A percentile compares a stretch with the other conserved stretches of the same genome.
Conservation (phyloP, 208 protist species). For the Crithidia bombi region DNA sequence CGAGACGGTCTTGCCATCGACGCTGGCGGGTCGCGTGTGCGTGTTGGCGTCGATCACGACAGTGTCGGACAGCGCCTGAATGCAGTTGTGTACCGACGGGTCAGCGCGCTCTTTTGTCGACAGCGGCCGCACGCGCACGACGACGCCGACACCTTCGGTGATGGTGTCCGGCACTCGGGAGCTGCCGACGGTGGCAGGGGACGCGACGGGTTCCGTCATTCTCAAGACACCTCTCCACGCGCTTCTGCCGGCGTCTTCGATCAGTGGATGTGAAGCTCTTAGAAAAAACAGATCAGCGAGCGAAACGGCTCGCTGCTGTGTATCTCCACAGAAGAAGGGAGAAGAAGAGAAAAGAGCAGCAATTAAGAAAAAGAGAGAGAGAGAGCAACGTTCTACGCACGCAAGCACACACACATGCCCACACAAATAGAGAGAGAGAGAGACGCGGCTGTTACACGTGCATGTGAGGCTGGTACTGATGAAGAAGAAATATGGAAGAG, state of each 20-base stretch:
- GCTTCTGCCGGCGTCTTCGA: background rate
- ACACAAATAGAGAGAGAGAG: background rate
- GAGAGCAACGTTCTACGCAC: no score
- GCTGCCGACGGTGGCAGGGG: background rate
- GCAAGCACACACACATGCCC: no score
- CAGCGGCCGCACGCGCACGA: constrained; percentile 75
- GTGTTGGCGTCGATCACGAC: constrained; percentile 56
- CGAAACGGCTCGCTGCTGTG: no score
- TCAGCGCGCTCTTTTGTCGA: constrained; percentile 71
- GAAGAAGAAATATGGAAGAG: background rate
- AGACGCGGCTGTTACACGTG: background rate
- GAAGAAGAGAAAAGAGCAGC: constrained; percentile 8
- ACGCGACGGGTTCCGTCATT: constrained; percentile 3
- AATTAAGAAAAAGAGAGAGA: constrained; percentile 4
- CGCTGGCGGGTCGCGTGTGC: background rate
- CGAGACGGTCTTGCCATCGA: background rate
- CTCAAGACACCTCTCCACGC: background rate
- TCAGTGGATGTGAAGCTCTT: no score
- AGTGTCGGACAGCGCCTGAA: constrained; percentile 69
- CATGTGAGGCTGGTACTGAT: background rate
- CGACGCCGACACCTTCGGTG: constrained; percentile 52
- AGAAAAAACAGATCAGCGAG: constrained; percentile 28
- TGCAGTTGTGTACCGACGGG: constrained; percentile 56
- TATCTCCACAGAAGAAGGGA: constrained; percentile 32
- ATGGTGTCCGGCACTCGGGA: background rate